Conservation (phyloP, 371 early-diverging fungal genomes). For the Lichtheimia corymbifera region DNA sequence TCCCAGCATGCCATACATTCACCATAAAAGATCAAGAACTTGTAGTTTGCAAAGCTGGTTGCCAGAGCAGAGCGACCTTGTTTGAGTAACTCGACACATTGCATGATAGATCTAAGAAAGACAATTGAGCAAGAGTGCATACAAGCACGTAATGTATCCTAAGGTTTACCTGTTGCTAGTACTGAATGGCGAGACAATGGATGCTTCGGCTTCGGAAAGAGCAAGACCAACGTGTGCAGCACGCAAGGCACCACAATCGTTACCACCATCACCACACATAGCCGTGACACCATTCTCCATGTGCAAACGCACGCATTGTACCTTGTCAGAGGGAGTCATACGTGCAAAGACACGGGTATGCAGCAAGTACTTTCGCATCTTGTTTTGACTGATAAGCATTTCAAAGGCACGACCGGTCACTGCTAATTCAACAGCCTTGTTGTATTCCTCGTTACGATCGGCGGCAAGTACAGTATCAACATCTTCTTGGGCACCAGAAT, state of each 20-base stretch:
- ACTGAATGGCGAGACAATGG: conserved; percentile 85
- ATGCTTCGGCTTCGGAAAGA: conserved; percentile 77
- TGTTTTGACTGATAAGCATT: conserved; percentile 25
- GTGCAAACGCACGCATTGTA: conserved; percentile 69
- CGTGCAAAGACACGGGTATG: conserved; percentile 75
- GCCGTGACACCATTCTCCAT: conserved; percentile 77
- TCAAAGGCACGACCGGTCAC: conserved; percentile 75
- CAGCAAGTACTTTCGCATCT: conserved; percentile 43
- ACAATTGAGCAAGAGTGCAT: conserved; percentile 56
- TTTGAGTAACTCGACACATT: conserved; percentile 71
- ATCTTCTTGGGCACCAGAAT: conserved; percentile 19
- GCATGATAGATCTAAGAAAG: conserved; percentile 52
- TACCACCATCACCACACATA: conserved; percentile 96
- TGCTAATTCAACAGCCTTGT: conserved; percentile 62
- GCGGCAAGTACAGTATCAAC: conserved; percentile 9
- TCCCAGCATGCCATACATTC: conserved; percentile 74
- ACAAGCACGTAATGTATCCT: too few species aligned
- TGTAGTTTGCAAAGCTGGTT: conserved; percentile 75
- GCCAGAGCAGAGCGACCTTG: conserved; percentile 81
- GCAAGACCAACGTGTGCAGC: conserved; percentile 92
- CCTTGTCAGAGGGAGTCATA: conserved; percentile 80
- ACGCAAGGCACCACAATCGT: conserved; percentile 93
- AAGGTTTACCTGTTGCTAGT: conserved; percentile 26
- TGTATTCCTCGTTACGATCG: conserved; percentile 31
- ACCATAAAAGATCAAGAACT: conserved; percentile 80